phyloP scores from a whole-genome alignment of 257 asterid genomes.

The Linaria vulgaris region DNA sequence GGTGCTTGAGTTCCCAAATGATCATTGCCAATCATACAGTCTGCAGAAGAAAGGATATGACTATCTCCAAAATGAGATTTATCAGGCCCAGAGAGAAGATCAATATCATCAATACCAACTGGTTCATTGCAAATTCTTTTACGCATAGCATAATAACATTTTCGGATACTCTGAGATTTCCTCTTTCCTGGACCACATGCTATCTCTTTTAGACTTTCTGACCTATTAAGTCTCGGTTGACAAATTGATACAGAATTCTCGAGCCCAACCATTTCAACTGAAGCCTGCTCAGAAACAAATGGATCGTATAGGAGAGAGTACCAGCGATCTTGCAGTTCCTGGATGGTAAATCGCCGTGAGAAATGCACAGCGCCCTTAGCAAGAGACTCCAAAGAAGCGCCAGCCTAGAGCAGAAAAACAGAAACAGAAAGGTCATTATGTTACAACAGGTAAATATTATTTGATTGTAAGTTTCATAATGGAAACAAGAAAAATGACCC shows the following conservation, averaged over 20 bases:
- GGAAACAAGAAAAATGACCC: not conserved
- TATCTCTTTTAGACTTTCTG: slow-evolving; percentile 40
- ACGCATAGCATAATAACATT: slow-evolving; percentile 62
- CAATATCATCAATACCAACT: slow-evolving; percentile 32
- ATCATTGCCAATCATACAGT: slow-evolving; percentile 29
- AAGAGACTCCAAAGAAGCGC: slow-evolving; percentile 85
- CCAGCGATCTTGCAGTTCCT: slow-evolving; percentile 79
- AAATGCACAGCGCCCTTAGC: slow-evolving; percentile 84
- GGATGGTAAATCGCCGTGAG: slow-evolving; percentile 57
- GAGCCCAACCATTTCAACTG: slow-evolving; percentile 51
- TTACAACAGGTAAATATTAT: no score
- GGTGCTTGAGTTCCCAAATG: not conserved
- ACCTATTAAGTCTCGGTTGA: slow-evolving; percentile 35
- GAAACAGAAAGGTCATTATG: not conserved
- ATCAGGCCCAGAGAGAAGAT: slow-evolving; percentile 37
- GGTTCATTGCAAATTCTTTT: slow-evolving; percentile 60
- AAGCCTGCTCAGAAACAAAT: slow-evolving; percentile 51
- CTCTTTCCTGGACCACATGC: slow-evolving; percentile 47
- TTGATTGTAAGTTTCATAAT: no score
- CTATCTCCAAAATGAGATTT: slow-evolving; percentile 23
- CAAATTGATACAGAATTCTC: slow-evolving; percentile 36
- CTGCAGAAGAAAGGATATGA: slow-evolving; percentile 31
- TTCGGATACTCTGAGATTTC: slow-evolving; percentile 53
- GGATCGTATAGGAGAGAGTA: slow-evolving; percentile 81
- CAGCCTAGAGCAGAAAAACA: slow-evolving; percentile 48